phyloP scores from a whole-genome alignment of 345 rosid species.

The Firmiana major region DNA sequence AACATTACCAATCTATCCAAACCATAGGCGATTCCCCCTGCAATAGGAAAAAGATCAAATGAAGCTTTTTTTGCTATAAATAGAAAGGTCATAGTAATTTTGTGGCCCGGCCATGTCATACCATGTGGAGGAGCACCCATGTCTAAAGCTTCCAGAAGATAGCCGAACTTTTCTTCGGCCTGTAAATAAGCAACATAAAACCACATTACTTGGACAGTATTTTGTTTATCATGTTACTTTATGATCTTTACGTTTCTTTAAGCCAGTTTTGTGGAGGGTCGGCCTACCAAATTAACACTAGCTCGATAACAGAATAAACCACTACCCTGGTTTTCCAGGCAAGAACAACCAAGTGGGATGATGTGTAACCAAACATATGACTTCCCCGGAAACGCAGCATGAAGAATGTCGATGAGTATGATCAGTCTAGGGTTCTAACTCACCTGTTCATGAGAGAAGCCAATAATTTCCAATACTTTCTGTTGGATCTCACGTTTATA shows the following conservation, averaged over 20 bases:
- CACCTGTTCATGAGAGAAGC: constrained; percentile 76
- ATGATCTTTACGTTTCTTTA: neutral
- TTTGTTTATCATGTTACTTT: neutral
- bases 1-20: constrained; percentile 91
- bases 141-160: constrained; percentile 93
- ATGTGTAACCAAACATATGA: neutral
- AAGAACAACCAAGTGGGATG: neutral
- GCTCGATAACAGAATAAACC: neutral
- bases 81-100: neutral
- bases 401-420: constrained; percentile 1
- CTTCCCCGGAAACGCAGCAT: neutral
- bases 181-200: constrained; percentile 22
- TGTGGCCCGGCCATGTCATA: constrained; percentile 24
- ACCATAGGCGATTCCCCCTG: constrained; percentile 96
- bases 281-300: neutral
- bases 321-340: neutral
- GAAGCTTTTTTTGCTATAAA: neutral
- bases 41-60: neutral
- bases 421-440: neutral
- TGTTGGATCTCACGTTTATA: constrained; percentile 83
- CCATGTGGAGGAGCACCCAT: constrained; percentile 99
- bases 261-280: neutral
- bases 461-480: constrained; percentile 78
- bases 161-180: constrained; percentile 96
- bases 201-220: neutral